Evolutionary conservation across 352 stramenopile species (phyloP).

Genomic region (Phytophthora megakarya): DNA sequence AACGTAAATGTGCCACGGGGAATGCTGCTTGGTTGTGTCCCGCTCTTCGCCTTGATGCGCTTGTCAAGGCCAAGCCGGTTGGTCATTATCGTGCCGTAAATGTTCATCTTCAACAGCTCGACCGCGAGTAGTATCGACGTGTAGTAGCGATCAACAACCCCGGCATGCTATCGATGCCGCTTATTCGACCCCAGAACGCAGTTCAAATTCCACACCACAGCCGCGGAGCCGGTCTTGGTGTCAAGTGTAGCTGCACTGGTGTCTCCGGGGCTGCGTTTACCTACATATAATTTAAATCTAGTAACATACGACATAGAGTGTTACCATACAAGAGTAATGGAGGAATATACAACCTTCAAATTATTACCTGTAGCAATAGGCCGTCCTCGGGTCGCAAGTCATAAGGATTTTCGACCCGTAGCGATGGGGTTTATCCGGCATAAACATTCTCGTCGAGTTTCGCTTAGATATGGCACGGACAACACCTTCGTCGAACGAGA

Average conservation of each 20-base stretch:
- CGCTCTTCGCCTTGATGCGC: constrained; percentile 1
- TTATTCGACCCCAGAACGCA: not conserved
- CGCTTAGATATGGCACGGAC: too few species aligned
- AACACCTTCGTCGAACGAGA: too few species aligned
- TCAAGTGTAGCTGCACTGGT: not conserved
- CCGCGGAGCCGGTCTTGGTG: not conserved
- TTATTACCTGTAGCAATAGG: too few species aligned
- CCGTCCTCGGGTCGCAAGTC: too few species aligned
- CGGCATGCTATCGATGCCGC: not conserved
- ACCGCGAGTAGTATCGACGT: not conserved
- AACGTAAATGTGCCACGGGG: constrained; percentile 10
- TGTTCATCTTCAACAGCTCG: not conserved
- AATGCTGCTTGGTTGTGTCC: constrained; percentile 1
- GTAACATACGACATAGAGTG: not conserved
- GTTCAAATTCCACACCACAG: not conserved
- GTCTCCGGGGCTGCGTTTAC: not conserved
- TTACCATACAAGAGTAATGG: not conserved
- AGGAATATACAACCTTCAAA: too few species aligned
- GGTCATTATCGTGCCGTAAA: not conserved
- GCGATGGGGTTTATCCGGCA: too few species aligned
- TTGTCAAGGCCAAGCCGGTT: constrained; percentile 5
- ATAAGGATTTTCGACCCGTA: too few species aligned
- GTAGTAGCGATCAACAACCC: not conserved
- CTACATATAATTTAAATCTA: not conserved
- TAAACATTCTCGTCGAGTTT: too few species aligned